Evolutionary conservation across 371 early-diverging fungal genomes (phyloP).

Genomic region (Coemansia sp.): DNA sequence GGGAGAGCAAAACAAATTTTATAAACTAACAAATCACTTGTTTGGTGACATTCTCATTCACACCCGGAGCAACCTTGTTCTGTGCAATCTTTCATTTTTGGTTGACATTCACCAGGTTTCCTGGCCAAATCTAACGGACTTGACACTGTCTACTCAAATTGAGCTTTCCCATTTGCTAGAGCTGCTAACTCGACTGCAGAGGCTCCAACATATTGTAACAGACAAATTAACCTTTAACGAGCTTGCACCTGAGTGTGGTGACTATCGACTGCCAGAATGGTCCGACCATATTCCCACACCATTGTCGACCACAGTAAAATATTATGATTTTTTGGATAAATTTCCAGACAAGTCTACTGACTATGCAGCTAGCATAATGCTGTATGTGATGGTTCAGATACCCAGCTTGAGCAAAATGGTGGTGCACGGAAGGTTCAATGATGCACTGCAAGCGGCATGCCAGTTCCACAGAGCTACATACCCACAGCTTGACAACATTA

Average conservation of each 20-base stretch:
- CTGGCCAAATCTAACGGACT: neutral
- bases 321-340: neutral
- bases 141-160: neutral
- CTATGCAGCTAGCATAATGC: neutral
- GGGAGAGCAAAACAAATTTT: neutral
- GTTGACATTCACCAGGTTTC: neutral
- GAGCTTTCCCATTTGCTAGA: neutral
- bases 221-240: neutral
- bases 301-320: neutral
- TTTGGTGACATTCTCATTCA: neutral
- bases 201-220: neutral
- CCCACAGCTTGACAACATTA: neutral
- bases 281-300: neutral
- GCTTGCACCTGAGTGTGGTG: neutral
- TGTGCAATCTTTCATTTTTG: neutral
- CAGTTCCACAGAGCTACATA: no score
- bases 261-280: neutral
- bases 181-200: neutral
- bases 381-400: slow-evolving; percentile 2
- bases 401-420: neutral
- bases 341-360: neutral
- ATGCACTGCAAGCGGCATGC: neutral
- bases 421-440: neutral
- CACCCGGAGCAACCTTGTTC: neutral
- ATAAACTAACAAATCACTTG: slow-evolving; percentile 3